Percentiles rank a stretch among this genome's conserved stretches.
phyloP scores from a whole-genome alignment of 352 stramenopile genomes.

The Phytophthora tubulina region DNA sequence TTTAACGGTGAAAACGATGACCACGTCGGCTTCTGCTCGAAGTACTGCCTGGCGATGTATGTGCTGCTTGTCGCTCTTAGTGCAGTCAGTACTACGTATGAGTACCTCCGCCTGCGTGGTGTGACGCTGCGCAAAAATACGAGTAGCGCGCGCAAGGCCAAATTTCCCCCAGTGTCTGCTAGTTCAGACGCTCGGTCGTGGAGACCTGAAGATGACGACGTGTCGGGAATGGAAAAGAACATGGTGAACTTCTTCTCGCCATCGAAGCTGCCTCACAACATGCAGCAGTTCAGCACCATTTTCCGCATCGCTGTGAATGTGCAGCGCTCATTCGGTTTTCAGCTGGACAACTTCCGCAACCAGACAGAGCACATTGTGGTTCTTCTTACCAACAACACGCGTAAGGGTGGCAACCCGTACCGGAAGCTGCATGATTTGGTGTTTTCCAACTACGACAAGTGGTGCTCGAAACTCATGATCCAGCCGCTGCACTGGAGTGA shows the following conservation, averaged over 20 bases:
- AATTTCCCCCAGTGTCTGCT: constrained; percentile 70
- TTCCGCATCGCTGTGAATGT: constrained; percentile 88
- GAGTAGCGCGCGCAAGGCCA: constrained; percentile 45
- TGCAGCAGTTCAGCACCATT: constrained; percentile 88
- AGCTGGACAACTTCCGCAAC: constrained; percentile 92
- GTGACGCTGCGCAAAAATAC: constrained; percentile 41
- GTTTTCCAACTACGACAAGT: constrained; percentile 92
- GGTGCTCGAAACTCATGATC: constrained; percentile 88
- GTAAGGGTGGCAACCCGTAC: constrained; percentile 83
- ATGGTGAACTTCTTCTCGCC: constrained; percentile 88
- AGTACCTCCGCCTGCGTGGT: constrained; percentile 58
- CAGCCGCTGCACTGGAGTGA: constrained; percentile 77
- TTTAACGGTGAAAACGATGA: constrained; percentile 61
- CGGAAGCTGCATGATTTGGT: constrained; percentile 83
- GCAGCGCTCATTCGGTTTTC: constrained; percentile 87
- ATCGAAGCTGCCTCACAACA: constrained; percentile 71
- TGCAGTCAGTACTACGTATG: constrained; percentile 45
- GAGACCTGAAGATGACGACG: constrained; percentile 50
- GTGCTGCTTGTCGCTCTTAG: constrained; percentile 56
- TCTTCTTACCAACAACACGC: constrained; percentile 94
- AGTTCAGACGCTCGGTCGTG: constrained; percentile 84
- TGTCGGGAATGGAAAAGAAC: constrained; percentile 44
- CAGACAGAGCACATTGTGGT: constrained; percentile 98
- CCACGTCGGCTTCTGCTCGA: constrained; percentile 62
- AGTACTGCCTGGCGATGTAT: constrained; percentile 75